phyloP scores from a whole-genome alignment of 805 yeast genomes.

The Ogataea philodendri region DNA sequence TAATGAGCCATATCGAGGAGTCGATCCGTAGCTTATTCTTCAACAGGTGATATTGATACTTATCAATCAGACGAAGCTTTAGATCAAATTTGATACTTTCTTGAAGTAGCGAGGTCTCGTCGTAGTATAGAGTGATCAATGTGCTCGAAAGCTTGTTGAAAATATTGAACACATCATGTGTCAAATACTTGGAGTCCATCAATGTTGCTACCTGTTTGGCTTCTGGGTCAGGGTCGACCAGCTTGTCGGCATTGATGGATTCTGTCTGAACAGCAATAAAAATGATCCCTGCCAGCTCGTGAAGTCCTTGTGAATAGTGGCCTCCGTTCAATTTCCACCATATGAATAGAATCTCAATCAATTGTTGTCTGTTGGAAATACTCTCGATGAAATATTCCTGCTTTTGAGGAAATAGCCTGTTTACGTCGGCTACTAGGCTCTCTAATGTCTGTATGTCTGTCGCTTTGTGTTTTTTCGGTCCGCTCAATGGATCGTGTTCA shows the following conservation, averaged over 20 bases:
- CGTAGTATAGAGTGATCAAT: conserved; percentile 37
- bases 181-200: conserved; percentile 38
- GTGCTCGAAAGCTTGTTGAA: conserved; percentile 39
- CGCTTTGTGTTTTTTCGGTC: conserved; percentile 1
- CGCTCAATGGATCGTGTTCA: conserved; percentile 23
- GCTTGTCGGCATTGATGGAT: conserved; percentile 21
- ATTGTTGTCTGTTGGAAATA: conserved; percentile 24
- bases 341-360: conserved; percentile 44
- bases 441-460: conserved; percentile 41
- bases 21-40: conserved; percentile 46
- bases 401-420: conserved; percentile 48
- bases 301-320: conserved; percentile 50
- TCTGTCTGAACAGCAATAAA: conserved; percentile 42
- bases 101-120: conserved; percentile 41
- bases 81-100: conserved; percentile 50
- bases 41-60: conserved; percentile 45
- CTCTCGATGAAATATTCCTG: conserved; percentile 32
- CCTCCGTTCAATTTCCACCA: conserved; percentile 47
- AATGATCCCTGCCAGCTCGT: conserved; percentile 51
- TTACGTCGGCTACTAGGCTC: conserved; percentile 48
- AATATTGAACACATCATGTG: conserved; percentile 43
- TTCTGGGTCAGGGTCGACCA: conserved; percentile 17
- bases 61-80: conserved; percentile 49
- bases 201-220: conserved; percentile 34
- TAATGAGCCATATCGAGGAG: conserved; percentile 53